These are phyloP conservation scores for Tolypocladium endophyticum DNA, from an alignment of 2,329 filamentous ascomycete species.

Conservation along the genomic window DNA sequence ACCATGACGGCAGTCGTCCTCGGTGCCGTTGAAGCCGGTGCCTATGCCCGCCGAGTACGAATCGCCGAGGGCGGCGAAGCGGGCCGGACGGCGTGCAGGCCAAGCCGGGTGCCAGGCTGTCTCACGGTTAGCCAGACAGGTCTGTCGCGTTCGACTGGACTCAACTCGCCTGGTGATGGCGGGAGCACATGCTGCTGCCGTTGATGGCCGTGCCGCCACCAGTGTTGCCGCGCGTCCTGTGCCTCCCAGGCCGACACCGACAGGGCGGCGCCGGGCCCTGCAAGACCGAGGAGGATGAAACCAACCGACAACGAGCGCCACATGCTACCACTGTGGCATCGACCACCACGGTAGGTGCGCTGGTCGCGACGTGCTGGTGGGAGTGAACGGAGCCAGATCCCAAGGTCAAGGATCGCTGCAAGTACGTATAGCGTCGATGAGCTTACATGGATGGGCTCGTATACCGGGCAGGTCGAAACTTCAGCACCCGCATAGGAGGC, in stretches of 20 bases:
- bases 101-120: background rate
- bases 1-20: slow-evolving; percentile 31
- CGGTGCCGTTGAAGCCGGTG: slow-evolving; percentile 27
- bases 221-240: background rate
- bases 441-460: background rate
- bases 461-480: too few relatives aligned
- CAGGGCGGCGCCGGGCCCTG: background rate
- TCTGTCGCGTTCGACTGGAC: background rate
- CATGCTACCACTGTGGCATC: background rate
- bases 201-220: background rate
- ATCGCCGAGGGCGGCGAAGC: slow-evolving; percentile 33
- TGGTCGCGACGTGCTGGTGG: background rate
- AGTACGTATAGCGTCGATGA: background rate
- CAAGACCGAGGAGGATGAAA: background rate
- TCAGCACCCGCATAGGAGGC: too few relatives aligned
- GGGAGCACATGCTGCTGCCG: background rate
- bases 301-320: background rate
- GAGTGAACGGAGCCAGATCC: background rate
- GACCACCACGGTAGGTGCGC: background rate
- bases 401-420: background rate
- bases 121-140: background rate
- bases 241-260: background rate
- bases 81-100: slow-evolving; percentile 9
- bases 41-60: slow-evolving; percentile 39
- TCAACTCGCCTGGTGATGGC: background rate